These are phyloP conservation scores for Starmerella kuoi DNA, from an alignment of 805 yeast species.

Conservation along the genomic window DNA sequence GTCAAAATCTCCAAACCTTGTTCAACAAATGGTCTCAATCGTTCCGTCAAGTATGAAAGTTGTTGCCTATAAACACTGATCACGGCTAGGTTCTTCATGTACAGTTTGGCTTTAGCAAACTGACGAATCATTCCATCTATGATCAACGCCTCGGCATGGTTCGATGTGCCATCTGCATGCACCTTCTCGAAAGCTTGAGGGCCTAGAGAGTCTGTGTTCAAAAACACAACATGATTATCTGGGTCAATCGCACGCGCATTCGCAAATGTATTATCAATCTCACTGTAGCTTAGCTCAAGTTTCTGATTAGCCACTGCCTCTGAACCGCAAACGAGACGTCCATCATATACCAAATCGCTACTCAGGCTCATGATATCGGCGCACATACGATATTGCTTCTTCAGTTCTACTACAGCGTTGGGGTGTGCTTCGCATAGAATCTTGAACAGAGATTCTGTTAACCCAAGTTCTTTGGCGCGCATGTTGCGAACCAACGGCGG, in stretches of 20 bases:
- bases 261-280: conserved; percentile 17
- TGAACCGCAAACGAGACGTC: conserved; percentile 67
- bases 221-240: conserved; percentile 51
- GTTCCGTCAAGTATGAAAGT: conserved; percentile 29
- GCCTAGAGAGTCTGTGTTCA: conserved; percentile 62
- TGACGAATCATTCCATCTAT: conserved; percentile 46
- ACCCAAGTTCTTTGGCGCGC: conserved; percentile 50
- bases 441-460: conserved; percentile 68
- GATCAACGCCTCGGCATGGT: conserved; percentile 58
- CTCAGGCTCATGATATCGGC: conserved; percentile 74
- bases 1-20: conserved; percentile 62
- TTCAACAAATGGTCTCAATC: conserved; percentile 26
- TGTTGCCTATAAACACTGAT: conserved; percentile 87
- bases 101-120: conserved; percentile 33
- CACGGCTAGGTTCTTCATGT: conserved; percentile 49
- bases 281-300: conserved; percentile 38
- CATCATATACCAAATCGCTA: conserved; percentile 65
- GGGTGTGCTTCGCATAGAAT: conserved; percentile 63
- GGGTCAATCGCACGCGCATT: conserved; percentile 33
- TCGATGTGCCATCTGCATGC: conserved; percentile 58
- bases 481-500: conserved; percentile 75
- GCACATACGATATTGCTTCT: conserved; percentile 87
- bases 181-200: conserved; percentile 38
- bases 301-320: conserved; percentile 47
- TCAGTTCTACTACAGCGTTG: conserved; percentile 57